A percentile compares a stretch with the other conserved stretches of the same genome.
Evolutionary conservation across 805 yeast species (phyloP).

Genomic region (Hanseniaspora nectarophila): DNA sequence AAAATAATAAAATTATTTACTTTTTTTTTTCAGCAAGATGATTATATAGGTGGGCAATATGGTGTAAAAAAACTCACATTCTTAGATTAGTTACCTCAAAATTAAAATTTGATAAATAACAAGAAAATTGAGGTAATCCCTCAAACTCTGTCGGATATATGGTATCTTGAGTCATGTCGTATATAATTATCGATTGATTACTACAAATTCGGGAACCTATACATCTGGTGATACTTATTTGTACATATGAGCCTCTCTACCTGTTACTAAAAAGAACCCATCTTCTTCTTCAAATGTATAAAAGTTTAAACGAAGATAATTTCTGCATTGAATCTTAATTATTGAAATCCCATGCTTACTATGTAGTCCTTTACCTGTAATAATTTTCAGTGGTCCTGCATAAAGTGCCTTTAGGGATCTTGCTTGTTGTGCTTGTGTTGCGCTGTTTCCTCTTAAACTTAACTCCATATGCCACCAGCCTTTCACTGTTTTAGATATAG

Average conservation of each 20-base stretch:
- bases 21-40: too few species aligned
- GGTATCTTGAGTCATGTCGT: too few species aligned
- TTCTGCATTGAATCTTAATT: slow-evolving; percentile 35
- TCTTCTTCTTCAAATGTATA: slow-evolving; percentile 39
- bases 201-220: too few species aligned
- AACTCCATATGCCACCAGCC: slow-evolving; percentile 58
- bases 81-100: too few species aligned
- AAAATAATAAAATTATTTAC: too few species aligned
- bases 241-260: slow-evolving; percentile 20
- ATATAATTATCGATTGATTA: too few species aligned
- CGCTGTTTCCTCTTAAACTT: slow-evolving; percentile 30
- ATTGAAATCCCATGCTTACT: slow-evolving; percentile 45
- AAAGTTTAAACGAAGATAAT: slow-evolving; percentile 28
- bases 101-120: too few species aligned
- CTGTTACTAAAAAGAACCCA: slow-evolving; percentile 35
- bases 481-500: slow-evolving; percentile 30
- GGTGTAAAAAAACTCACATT: too few species aligned
- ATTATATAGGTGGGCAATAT: too few species aligned
- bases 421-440: background rate
- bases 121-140: too few species aligned
- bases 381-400: slow-evolving; percentile 35
- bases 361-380: slow-evolving; percentile 66
- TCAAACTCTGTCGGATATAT: too few species aligned
- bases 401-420: slow-evolving; percentile 28
- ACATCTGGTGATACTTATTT: background rate